Evolutionary conservation across 805 yeast species (phyloP).

Genomic region (Kazachstania bromeliacearum): DNA sequence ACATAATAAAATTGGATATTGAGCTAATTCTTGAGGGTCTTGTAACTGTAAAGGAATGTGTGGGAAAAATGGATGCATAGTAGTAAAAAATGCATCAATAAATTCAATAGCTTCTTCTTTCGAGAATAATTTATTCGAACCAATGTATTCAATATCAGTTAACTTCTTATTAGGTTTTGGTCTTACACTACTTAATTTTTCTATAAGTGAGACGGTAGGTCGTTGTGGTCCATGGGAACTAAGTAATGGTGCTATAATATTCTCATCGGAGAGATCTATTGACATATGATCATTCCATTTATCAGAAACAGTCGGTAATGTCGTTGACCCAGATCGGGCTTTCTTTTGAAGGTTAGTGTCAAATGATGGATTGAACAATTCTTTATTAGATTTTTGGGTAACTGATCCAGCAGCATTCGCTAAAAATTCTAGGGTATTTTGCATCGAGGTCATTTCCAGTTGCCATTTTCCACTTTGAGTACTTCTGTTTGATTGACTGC

Average conservation of each 20-base stretch:
- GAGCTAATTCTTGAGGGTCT: slow-evolving; percentile 53
- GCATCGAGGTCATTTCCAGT: slow-evolving; percentile 31
- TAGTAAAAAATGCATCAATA: slow-evolving; percentile 54
- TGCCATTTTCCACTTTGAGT: slow-evolving; percentile 11
- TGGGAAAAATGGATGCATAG: slow-evolving; percentile 88
- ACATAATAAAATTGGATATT: slow-evolving; percentile 72
- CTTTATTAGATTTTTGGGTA: slow-evolving; percentile 28
- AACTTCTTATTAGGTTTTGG: slow-evolving; percentile 34
- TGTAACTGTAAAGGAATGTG: slow-evolving; percentile 70
- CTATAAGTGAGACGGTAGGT: slow-evolving; percentile 26
- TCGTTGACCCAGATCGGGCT: background rate
- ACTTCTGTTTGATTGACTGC: background rate
- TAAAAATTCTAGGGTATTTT: slow-evolving; percentile 58
- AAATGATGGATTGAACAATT: background rate
- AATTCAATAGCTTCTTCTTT: slow-evolving; percentile 52
- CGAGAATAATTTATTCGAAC: slow-evolving; percentile 42
- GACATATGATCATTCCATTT: background rate
- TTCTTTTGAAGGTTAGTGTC: too few relatives aligned
- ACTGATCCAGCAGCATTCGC: slow-evolving; percentile 76
- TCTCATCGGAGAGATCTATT: slow-evolving; percentile 11
- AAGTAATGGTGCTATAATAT: slow-evolving; percentile 19
- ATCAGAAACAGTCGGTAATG: background rate
- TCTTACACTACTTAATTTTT: slow-evolving; percentile 25
- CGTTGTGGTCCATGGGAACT: slow-evolving; percentile 17
- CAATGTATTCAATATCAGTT: slow-evolving; percentile 54